Evolutionary conservation across 805 yeast genomes (phyloP).

Genomic region (Candida namnaoensis): DNA sequence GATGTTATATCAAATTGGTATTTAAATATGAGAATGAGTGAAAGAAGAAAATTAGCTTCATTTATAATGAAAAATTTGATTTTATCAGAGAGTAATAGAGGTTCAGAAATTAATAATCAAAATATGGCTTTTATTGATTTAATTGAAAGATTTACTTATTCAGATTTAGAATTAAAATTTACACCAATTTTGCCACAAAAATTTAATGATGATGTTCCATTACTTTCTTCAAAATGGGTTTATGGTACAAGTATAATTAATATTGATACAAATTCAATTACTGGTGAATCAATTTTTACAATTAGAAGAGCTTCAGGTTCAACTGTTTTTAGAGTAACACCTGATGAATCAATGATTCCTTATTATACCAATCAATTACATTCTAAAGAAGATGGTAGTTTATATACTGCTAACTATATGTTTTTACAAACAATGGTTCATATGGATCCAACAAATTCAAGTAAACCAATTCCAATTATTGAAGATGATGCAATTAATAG

Average conservation of each 20-base stretch:
- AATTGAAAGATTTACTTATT: constrained; percentile 55
- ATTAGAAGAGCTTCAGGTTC: constrained; percentile 65
- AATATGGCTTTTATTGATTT: constrained; percentile 61
- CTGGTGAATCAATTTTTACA: constrained; percentile 43
- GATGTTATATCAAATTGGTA: constrained; percentile 67
- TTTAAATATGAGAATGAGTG: constrained; percentile 48
- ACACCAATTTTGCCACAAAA: constrained; percentile 13
- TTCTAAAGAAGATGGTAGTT: constrained; percentile 10
- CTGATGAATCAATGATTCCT: constrained; percentile 31
- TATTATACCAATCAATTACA: constrained; percentile 15
- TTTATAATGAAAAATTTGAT: constrained; percentile 54
- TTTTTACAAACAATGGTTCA: constrained; percentile 43
- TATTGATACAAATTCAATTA: constrained; percentile 40
- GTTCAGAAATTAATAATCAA: constrained; percentile 29
- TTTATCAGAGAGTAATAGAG: constrained; percentile 26
- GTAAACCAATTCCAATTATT: constrained; percentile 42
- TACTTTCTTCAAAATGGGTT: constrained; percentile 43
- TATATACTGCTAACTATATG: constrained; percentile 35
- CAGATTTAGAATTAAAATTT: constrained; percentile 50
- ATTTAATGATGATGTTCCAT: constrained; percentile 16
- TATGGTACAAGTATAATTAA: constrained; percentile 49
- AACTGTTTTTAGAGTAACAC: constrained; percentile 32
- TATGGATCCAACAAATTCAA: constrained; percentile 21
- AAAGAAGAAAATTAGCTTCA: constrained; percentile 50
- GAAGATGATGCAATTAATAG: constrained; percentile 39